Base-by-base conservation (phyloP, 148 eudicot species). In the Persicaria tinctoria region DNA sequence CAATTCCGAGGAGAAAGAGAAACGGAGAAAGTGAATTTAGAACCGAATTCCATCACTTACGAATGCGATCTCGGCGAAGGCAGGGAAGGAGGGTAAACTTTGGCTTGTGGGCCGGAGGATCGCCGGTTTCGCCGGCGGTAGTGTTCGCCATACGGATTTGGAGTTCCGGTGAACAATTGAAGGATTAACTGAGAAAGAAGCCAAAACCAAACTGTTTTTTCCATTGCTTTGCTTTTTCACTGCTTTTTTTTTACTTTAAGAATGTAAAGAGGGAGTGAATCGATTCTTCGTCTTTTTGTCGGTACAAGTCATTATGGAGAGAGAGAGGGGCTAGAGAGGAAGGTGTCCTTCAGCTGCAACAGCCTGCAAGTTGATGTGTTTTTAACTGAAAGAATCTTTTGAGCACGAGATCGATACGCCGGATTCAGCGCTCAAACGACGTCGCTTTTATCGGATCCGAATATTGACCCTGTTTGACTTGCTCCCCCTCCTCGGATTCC, bases 41-140 rank as follows among this genome's bases (percentile, higher is more conserved):
- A 66, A 6, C 41, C 47, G 10, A 13, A 66, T 66, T 66, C 70
- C n/a, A 44, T 66, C 46, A 41, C 70, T 66, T 66, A 66, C 70
- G 70, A 66, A 66, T 9, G 48, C 18, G 47, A 66, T 66, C 70
- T 66, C 70, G n/a, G 3, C 70, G 70, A 66, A 66, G 70, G 48
- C 70, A 66, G 12, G 70, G 70, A 66, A 66, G 32, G 8, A 66
- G 46, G 44, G 44, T 47, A 14, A 6, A 66, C 12, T 32, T 41
- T 17, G 70, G 5, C 8, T 66, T 41, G 14, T 13, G 70, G 2
- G 38, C 70, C 41, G 47, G 48, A 44, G 70, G 46, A 66, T 66
- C 70, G 18, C 18, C 46, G 13, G 8, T 13, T 44, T 66, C 70
- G n/a, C 47, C 47, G 48, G 70, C 48, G 48, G 70, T 41, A 18